A percentile compares a stretch with the other conserved stretches of the same genome.
phyloP scores from a whole-genome alignment of 2,329 filamentous ascomycete species.

The Fusarium abutilonis region DNA sequence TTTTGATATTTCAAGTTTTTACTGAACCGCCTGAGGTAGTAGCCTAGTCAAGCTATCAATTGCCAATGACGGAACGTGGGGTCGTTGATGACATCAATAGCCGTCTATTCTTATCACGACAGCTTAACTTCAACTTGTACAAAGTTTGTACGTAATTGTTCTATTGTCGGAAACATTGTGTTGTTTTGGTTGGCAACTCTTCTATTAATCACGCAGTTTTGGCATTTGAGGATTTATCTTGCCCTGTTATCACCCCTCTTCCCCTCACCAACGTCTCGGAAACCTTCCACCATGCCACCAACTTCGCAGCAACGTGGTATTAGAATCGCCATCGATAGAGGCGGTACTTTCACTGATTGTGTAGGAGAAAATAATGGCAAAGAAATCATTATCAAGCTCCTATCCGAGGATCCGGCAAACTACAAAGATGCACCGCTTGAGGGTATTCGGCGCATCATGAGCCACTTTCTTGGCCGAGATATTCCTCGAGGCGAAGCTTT shows the following conservation, averaged over 20 bases:
- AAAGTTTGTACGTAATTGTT: conserved; percentile 11
- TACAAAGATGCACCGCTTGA: conserved; percentile 92
- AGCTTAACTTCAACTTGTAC: conserved; percentile 17
- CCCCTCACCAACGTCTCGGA: conserved; percentile 19
- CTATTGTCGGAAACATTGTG: not conserved
- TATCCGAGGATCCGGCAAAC: conserved; percentile 90
- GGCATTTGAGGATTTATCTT: not conserved
- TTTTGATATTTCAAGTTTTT: no score
- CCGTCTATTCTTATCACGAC: conserved; percentile 2
- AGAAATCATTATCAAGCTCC: conserved; percentile 85
- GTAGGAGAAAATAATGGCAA: conserved; percentile 83
- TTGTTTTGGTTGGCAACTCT: not conserved
- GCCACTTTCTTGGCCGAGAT: conserved; percentile 76
- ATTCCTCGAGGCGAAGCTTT: conserved; percentile 82
- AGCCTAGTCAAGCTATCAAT: conserved; percentile 13
- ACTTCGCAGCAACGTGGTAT: conserved; percentile 64
- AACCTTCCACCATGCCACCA: conserved; percentile 49
- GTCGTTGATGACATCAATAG: conserved; percentile 33
- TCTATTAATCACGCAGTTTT: not conserved
- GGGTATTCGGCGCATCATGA: conserved; percentile 87
- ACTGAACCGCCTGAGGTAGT: no score
- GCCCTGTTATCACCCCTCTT: conserved; percentile 18
- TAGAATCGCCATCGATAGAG: conserved; percentile 80
- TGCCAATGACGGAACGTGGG: conserved; percentile 38
- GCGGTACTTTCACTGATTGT: conserved; percentile 93